Conservation (phyloP, 108 stramenopile genomes). For the Cyclotella sp. region DNA sequence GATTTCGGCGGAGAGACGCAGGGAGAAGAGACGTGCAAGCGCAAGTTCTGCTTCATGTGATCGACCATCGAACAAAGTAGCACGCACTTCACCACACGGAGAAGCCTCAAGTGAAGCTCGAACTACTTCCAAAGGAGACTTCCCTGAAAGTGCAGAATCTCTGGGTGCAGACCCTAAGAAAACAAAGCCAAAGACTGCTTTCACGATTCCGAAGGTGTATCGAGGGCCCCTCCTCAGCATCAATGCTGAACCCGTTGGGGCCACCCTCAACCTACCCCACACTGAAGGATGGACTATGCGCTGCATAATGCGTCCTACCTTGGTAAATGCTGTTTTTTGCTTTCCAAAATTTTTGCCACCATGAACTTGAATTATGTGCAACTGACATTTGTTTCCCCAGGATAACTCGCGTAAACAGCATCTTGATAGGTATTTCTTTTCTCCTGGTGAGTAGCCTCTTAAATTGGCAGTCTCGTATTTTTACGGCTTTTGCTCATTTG, state of each 20-base stretch:
- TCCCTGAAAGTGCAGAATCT: neutral
- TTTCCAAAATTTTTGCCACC: no score
- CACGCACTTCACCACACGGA: neutral
- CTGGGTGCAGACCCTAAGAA: neutral
- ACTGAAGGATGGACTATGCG: conserved; percentile 12
- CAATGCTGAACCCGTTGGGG: neutral
- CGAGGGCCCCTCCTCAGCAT: neutral
- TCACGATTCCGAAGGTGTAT: neutral
- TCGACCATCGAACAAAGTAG: neutral
- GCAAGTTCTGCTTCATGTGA: neutral
- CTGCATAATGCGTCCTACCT: neutral
- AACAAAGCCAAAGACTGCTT: neutral
- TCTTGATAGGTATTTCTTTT: conserved; percentile 5
- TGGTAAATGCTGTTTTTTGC: neutral
- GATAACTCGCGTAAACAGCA: neutral
- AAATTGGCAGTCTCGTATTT: no score
- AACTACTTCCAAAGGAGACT: neutral
- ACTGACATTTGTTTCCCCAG: neutral
- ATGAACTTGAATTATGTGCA: neutral
- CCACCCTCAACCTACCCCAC: conserved; percentile 7
- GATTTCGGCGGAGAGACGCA: neutral
- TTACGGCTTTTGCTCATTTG: no score
- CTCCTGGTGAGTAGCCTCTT: neutral
- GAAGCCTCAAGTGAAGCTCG: neutral
- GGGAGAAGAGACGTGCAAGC: neutral